Evolutionary conservation across 2,329 filamentous ascomycete species (phyloP), one percentile per base, ranked within the genome.

Genomic region (Geosmithia putterillii): DNA sequence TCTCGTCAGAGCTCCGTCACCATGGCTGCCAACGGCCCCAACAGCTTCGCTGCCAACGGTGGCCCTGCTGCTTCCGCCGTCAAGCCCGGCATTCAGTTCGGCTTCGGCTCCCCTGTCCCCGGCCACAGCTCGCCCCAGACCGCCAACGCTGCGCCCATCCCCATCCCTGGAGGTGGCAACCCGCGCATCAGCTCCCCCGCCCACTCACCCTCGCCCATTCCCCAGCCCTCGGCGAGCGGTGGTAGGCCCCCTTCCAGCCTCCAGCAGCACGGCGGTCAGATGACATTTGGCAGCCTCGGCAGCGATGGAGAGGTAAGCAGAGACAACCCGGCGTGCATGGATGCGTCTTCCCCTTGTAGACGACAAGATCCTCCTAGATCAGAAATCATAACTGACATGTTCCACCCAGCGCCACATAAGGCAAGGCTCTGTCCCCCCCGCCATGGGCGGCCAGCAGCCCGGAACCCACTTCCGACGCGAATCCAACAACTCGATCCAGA

Each of bases 161-260:
- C 68, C 62, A 86, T 77, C 63, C 79, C 79, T 57, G 62, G 73
- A 62, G 55, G 73, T 69, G 53, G 65, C 62, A 57, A 69, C 64
- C 83, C 83, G 48, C 79, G 85, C 54, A 76, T 90, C 42, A 80
- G 81, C 40, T 94, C 89, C 39, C 92, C 92, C 6, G 81, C 85
- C 41, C 82, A 84, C 52, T 95, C 90, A 39, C 92, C 92, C 4
- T 90, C 86, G 37, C 92, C 92, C 4, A 96, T 96, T 53, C 90
- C 92, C 25, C 86, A 90, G 62, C 86, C 88, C 42, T 78, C 83
- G 44, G 81, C 82, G 28, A 85, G 81, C 56, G 92, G 88, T 56
- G 87, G 88, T 53, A 86, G 87, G 55, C 89, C 89, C 52, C 87
- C 88, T 38, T 83, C 86, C 28, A 76, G 76, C 50, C 74, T 87